Evolutionary conservation across 768 basidiomycete genomes (phyloP).

Genomic region (Xerocomellus dryophilus): DNA sequence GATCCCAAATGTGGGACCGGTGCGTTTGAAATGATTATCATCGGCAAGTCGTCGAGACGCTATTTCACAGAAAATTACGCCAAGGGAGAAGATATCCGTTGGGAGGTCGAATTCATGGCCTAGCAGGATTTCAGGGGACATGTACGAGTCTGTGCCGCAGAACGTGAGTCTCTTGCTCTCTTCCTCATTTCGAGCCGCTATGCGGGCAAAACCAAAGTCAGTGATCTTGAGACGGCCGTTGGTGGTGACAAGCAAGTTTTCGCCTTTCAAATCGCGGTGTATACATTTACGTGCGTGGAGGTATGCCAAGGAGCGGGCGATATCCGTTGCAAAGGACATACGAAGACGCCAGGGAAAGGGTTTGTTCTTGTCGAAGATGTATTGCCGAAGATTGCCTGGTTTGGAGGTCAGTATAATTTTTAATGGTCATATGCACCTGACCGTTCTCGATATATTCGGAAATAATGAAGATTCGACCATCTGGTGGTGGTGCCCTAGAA

Average conservation of each 20-base stretch:
- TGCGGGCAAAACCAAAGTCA: constrained; percentile 97
- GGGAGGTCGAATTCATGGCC: constrained; percentile 91
- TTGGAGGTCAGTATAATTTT: constrained; percentile 2
- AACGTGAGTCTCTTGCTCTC: constrained; percentile 84
- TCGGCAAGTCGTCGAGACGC: constrained; percentile 82
- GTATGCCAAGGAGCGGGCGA: constrained; percentile 93
- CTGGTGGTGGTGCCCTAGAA: constrained; percentile 71
- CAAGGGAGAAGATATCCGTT: constrained; percentile 93
- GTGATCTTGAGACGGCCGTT: constrained; percentile 96
- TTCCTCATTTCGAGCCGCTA: constrained; percentile 88
- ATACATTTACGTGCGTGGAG: constrained; percentile 91
- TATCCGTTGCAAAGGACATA: constrained; percentile 92
- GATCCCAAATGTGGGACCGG: constrained; percentile 75
- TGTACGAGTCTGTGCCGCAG: constrained; percentile 90
- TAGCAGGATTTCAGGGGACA: constrained; percentile 93
- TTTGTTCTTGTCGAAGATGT: constrained; percentile 80
- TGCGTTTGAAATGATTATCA: constrained; percentile 71
- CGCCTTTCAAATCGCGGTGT: constrained; percentile 92
- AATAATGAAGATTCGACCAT: constrained; percentile 88
- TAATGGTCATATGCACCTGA: not conserved
- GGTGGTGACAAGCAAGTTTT: constrained; percentile 91
- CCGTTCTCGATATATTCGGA: constrained; percentile 94
- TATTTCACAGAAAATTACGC: constrained; percentile 92
- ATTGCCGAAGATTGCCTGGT: constrained; percentile 74
- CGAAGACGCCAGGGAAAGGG: constrained; percentile 93